These are phyloP conservation scores for Spergularia bocconei DNA, from an alignment of 148 eudicot species.

Conservation along the genomic window DNA sequence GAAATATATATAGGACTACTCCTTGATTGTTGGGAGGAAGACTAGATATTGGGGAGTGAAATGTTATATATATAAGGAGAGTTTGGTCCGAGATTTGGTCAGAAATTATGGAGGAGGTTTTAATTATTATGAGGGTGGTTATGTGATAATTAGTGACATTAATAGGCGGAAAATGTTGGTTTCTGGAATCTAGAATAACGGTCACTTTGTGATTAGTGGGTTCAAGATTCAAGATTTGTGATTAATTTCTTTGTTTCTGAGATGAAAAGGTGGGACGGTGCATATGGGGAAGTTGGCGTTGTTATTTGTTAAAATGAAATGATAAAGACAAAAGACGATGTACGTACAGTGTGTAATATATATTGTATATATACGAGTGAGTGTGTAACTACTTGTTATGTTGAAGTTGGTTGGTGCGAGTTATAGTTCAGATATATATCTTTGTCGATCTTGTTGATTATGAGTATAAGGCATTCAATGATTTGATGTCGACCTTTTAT, in stretches of 20 bases:
- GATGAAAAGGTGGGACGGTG: slow-evolving; percentile 6
- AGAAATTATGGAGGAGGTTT: not conserved
- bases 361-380: no score
- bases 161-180: not conserved
- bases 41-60: not conserved
- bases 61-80: not conserved
- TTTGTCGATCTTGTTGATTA: no score
- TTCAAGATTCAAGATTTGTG: slow-evolving; percentile 9
- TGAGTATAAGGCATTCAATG: no score
- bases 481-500: no score
- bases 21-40: slow-evolving; percentile 11
- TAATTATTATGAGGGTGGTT: not conserved
- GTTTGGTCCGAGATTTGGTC: slow-evolving; percentile 8
- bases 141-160: not conserved
- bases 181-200: slow-evolving; percentile 8
- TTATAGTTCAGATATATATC: no score
- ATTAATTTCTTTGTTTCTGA: not conserved
- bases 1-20: not conserved
- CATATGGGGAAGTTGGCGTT: not conserved
- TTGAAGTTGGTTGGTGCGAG: no score
- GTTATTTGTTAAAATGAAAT: not conserved
- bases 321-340: not conserved
- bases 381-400: no score
- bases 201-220: slow-evolving; percentile 12
- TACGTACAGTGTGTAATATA: no score